Evolutionary conservation across 2,329 filamentous ascomycete species (phyloP), one percentile per base, ranked within the genome.

Genomic region (Pseudopithomyces maydicus): DNA sequence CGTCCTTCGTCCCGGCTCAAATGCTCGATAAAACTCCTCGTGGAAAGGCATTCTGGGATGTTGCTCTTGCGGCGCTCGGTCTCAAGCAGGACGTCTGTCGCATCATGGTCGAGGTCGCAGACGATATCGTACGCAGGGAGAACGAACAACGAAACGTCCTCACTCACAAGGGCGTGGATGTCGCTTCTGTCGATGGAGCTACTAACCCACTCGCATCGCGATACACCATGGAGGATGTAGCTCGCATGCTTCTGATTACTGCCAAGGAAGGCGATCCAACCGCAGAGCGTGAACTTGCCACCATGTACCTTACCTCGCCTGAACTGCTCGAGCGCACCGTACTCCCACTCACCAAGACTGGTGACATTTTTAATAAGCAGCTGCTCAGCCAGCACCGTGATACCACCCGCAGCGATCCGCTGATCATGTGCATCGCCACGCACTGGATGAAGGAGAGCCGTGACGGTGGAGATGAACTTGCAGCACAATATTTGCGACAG

Each of bases 371-470:
- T 80, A 95, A 94, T 77, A 89, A 90, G 65, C 86, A 92, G 54
- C 87, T 95, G 66, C 91, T 96, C 83, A 90, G 77, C 54, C 79
- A 85, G 71, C 79, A 81, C 60, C 81, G 81, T 52, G 85, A 89
- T 67, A 81, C 83, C 15, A 77, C 81, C 52, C 82, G 91, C 64
- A 92, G 88, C 57, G 92, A 97, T 73, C 91, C 91, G 1, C 89
- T 89, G 52, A 87, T 92, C 41, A 95, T 98, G 90, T 97, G 93
- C 69, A 86, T 97, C 55, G 94, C 94, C 10, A 88, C 96, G 77
- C 94, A 98, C 80, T 98, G 94, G 93, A 97, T 98, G 92, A 91
- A 94, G 78, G 82, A 91, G 63, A 92, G 91, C 36, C 90, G 91
- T 66, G 84, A 85, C 53, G 92, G 92, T n/a, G 92, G 92, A 1